These are phyloP conservation scores for Lepiota venenata DNA, from an alignment of 768 basidiomycete genomes.

Conservation along the genomic window DNA sequence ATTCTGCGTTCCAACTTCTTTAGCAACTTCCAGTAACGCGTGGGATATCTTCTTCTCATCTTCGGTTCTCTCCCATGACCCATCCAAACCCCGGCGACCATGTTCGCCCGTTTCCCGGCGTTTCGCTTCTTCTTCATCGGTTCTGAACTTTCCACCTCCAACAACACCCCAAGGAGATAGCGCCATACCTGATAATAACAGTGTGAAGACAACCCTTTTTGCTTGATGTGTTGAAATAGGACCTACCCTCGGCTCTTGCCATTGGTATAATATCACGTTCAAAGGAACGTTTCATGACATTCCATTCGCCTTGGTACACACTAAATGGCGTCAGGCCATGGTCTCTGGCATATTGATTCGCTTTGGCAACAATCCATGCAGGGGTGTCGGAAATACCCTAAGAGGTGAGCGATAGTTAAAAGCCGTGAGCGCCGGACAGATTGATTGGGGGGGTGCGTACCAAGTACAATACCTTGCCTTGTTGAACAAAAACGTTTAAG, in stretches of 20 bases:
- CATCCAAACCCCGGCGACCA: constrained; percentile 28
- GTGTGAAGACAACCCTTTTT: constrained; percentile 3
- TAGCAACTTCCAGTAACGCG: constrained; percentile 48
- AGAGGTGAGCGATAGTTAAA: background rate
- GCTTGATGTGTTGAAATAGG: no score
- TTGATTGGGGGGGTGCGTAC: background rate
- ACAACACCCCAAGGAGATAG: constrained; percentile 32
- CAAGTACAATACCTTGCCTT: constrained; percentile 7
- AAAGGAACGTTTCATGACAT: constrained; percentile 10
- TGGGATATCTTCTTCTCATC: constrained; percentile 36
- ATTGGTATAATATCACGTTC: constrained; percentile 14
- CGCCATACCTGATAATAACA: constrained; percentile 30
- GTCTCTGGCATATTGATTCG: constrained; percentile 14
- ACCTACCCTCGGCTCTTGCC: no score
- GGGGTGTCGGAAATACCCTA: constrained; percentile 11
- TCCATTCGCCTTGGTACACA: constrained; percentile 14
- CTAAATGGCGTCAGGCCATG: constrained; percentile 12
- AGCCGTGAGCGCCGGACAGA: no score
- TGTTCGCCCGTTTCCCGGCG: constrained; percentile 30
- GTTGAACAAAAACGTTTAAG: constrained; percentile 1
- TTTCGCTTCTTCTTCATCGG: constrained; percentile 37
- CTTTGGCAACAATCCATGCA: constrained; percentile 12
- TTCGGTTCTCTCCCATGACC: constrained; percentile 44
- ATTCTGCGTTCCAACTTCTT: no score
- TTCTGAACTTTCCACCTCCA: no score